Evolutionary conservation across 495 filamentous ascomycete species (phyloP).

Genomic region (Trichoderma virens): DNA sequence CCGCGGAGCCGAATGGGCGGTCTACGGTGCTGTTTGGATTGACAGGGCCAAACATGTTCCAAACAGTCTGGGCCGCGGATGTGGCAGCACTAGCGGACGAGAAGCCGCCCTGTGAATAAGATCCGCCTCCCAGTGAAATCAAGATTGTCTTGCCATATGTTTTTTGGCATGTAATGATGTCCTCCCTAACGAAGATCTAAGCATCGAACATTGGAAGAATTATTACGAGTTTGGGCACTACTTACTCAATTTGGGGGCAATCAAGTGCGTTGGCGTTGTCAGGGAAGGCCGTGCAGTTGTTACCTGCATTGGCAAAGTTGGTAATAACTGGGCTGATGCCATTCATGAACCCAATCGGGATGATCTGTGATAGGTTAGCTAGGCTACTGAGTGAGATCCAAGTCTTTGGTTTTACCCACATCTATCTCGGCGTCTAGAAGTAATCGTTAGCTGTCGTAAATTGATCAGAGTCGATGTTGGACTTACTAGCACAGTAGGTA

Average conservation of each 20-base stretch:
- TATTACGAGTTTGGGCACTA: background rate
- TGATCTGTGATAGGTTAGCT: constrained; percentile 32
- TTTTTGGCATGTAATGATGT: constrained; percentile 59
- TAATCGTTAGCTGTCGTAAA: background rate
- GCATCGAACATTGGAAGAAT: background rate
- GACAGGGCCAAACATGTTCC: constrained; percentile 58
- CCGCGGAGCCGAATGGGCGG: constrained; percentile 56
- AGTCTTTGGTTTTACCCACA: background rate
- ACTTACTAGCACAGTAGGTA: constrained; percentile 1
- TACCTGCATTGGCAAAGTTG: constrained; percentile 57
- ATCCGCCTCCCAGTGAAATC: constrained; percentile 59
- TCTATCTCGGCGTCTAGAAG: background rate
- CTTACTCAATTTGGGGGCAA: constrained; percentile 56
- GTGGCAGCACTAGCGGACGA: constrained; percentile 42
- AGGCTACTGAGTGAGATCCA: background rate
- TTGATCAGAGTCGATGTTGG: background rate
- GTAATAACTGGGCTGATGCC: constrained; percentile 46
- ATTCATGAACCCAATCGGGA: constrained; percentile 55
- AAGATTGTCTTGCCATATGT: constrained; percentile 55
- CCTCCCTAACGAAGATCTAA: constrained; percentile 22
- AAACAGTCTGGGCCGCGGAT: constrained; percentile 50
- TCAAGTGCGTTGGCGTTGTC: constrained; percentile 44
- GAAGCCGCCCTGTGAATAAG: constrained; percentile 57
- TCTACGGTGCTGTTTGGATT: constrained; percentile 25
- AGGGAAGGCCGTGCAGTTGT: constrained; percentile 49